Evolutionary conservation across 352 stramenopile species (phyloP).

Genomic region (Pythium volutum): DNA sequence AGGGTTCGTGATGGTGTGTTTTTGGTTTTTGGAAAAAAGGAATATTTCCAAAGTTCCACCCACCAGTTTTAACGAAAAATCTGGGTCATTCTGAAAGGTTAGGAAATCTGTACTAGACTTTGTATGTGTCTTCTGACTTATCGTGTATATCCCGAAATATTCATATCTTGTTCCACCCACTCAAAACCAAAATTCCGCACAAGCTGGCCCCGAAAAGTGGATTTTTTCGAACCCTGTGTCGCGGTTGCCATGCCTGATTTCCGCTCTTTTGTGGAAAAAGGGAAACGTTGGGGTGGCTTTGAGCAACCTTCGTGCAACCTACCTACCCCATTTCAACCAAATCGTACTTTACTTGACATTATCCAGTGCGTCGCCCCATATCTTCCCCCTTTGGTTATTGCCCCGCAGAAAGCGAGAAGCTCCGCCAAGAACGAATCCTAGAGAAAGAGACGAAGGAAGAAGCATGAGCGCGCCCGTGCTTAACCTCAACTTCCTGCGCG

Average conservation of each 20-base stretch:
- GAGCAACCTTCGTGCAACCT: constrained; percentile 19
- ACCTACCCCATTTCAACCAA: constrained; percentile 18
- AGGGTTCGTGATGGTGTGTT: too few relatives aligned
- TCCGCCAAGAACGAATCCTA: background rate
- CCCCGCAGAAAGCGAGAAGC: constrained; percentile 5
- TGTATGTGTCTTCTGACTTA: too few relatives aligned
- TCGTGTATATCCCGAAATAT: too few relatives aligned
- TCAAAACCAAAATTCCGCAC: too few relatives aligned
- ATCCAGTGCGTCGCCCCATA: constrained; percentile 16
- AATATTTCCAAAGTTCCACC: too few relatives aligned
- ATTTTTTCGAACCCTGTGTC: background rate
- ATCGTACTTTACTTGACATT: constrained; percentile 24
- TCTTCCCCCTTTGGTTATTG: constrained; percentile 18
- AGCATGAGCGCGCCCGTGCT: constrained; percentile 38
- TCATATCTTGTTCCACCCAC: too few relatives aligned
- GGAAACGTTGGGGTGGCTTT: background rate
- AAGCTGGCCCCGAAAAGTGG: too few relatives aligned
- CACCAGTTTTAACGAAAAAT: too few relatives aligned
- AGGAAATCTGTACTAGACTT: too few relatives aligned
- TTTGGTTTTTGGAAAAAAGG: too few relatives aligned
- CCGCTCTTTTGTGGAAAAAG: constrained; percentile 3
- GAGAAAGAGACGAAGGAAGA: constrained; percentile 4
- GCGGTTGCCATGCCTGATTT: background rate
- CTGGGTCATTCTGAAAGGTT: too few relatives aligned
- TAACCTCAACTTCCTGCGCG: constrained; percentile 70